A percentile compares a stretch with the other conserved stretches of the same genome.
Conservation (phyloP, 2,329 filamentous ascomycete species). For the Aureobasidium musti region DNA sequence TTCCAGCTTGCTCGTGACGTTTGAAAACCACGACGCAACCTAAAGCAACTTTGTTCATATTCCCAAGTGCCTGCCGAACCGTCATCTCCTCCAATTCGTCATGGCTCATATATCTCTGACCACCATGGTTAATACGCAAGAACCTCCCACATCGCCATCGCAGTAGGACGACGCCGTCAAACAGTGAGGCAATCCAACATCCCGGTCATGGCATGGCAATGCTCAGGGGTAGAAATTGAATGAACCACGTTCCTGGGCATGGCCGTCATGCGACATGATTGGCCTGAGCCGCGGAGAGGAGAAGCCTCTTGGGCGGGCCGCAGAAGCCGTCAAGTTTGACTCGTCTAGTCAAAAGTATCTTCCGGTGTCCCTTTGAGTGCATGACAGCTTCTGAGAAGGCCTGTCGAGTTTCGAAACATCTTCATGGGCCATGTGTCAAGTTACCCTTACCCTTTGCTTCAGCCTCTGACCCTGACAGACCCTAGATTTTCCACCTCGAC, state of each 20-base stretch:
- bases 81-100: conserved; percentile 19
- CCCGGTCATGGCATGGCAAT: conserved; percentile 8
- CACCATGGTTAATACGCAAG: conserved; percentile 11
- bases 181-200: conserved; percentile 1
- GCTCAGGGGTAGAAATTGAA: conserved; percentile 26
- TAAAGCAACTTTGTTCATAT: conserved; percentile 1
- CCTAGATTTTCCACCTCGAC: neutral
- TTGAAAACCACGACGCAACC: conserved; percentile 2
- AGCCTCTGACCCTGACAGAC: neutral
- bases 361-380: neutral
- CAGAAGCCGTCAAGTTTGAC: conserved; percentile 15
- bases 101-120: conserved; percentile 13
- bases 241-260: conserved; percentile 26
- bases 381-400: conserved; percentile 18
- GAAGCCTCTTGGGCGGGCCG: conserved; percentile 20
- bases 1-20: conserved; percentile 17
- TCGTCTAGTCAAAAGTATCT: conserved; percentile 9
- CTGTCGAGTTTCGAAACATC: conserved; percentile 12
- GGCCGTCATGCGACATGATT: conserved; percentile 17
- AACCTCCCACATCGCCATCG: neutral
- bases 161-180: neutral
- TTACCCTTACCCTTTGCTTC: neutral
- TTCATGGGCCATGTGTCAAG: neutral
- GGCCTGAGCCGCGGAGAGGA: neutral
- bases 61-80: neutral